Base-by-base conservation (phyloP, 2,329 filamentous ascomycete genomes). In the Cadophora malorum region DNA sequence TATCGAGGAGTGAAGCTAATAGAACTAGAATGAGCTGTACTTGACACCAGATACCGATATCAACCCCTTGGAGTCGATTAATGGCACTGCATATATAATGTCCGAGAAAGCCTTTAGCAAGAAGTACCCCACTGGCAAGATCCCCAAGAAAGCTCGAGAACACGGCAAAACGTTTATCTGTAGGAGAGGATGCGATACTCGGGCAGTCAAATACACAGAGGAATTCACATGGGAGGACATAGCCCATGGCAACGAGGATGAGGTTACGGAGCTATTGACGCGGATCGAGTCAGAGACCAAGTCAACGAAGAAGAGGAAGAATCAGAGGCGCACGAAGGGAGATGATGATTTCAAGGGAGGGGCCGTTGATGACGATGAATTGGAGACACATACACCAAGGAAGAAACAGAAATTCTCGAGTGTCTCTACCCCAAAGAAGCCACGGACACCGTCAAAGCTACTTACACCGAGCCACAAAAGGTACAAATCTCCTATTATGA, bases 141-240 rank as follows among this genome's bases (percentile, higher is more conserved):
- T 96, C 2, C 90, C 93, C 2, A 90, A 90, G 69, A 88, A 84
- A 59, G 89, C 92, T 1, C 87, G 86, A 63, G 91, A 94, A 73
- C 89, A 88, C 77, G 93, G 92, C 71, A 97, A 96, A 80, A 89
- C 91, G 21, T 98, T 98, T 75, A 81, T 98, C 60, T 98, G 96
- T 76, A 90, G 94, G 63, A 85, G 95, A 78, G 96, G 93, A 25
- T 96, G 94, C 76, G 97, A 96, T 77, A 92, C 92, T 14, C 85
- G 94, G 67, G 97, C 94, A 28, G 91, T 93, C 23, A 94, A 89
- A 25, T 99, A 98, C 78, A 97, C 95, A 0, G 89, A 96, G 16
- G 94, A 97, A 74, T 97, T 99, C 72, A 79, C 87, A 1, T 99
- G 96, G 96, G 94, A 97, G 76, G 88, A 97, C 53, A 80, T 96